Conservation (phyloP, 768 basidiomycete species). For the Hygrocybe punicea region DNA sequence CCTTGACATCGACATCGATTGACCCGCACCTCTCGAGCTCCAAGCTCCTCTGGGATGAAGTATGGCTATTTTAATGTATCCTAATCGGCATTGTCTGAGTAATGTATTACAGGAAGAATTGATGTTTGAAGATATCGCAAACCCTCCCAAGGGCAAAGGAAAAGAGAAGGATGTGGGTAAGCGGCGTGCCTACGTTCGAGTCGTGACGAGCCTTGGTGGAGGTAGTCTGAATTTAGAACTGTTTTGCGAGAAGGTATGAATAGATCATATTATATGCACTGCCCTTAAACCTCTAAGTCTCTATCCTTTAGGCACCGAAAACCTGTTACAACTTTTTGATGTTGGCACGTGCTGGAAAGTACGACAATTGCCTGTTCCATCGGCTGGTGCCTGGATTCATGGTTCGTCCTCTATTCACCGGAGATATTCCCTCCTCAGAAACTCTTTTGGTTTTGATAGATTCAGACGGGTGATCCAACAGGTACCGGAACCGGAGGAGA, state of each 20-base stretch:
- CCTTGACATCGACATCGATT: slow-evolving; percentile 88
- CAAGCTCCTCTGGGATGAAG: slow-evolving; percentile 93
- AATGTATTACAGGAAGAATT: slow-evolving; percentile 67
- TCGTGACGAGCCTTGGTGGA: slow-evolving; percentile 87
- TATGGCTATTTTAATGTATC: slow-evolving; percentile 24
- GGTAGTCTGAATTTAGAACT: slow-evolving; percentile 81
- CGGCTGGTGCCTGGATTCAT: slow-evolving; percentile 93
- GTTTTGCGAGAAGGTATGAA: slow-evolving; percentile 77
- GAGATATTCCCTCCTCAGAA: neutral
- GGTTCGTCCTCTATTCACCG: slow-evolving; percentile 44
- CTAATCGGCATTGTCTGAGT: neutral
- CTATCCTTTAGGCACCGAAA: slow-evolving; percentile 72
- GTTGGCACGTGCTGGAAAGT: slow-evolving; percentile 87
- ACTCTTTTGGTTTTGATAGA: slow-evolving; percentile 43
- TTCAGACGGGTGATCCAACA: slow-evolving; percentile 98
- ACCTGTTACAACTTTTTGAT: slow-evolving; percentile 98
- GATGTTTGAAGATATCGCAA: slow-evolving; percentile 94
- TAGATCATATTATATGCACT: neutral
- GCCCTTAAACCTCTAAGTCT: slow-evolving; percentile 1
- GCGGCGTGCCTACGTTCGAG: slow-evolving; percentile 91
- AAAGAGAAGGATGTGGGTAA: slow-evolving; percentile 94
- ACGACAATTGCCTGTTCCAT: slow-evolving; percentile 87
- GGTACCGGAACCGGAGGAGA: slow-evolving; percentile 93
- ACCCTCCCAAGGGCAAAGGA: slow-evolving; percentile 75
- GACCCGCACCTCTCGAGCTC: slow-evolving; percentile 68